Base-by-base conservation (phyloP, 345 rosid species). In the Laguncularia racemosa region DNA sequence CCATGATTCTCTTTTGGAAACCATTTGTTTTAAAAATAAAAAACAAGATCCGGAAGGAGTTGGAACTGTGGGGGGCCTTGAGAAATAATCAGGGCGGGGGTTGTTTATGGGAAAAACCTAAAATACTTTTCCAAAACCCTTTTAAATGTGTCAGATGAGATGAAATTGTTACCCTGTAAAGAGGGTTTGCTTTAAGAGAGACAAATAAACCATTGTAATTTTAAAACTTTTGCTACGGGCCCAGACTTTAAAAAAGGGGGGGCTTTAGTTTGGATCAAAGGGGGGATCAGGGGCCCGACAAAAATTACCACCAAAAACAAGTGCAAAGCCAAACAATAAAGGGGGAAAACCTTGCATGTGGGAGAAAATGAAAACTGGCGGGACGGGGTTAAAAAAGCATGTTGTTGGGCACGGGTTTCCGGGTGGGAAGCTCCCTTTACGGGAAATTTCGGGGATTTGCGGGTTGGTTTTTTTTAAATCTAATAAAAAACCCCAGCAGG, bases 281-380 rank as follows among this genome's bases (percentile, higher is more conserved):
- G 97, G 97, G 54, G 92, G 85, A 60, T 89, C 99, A 14, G 89
- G 99, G 99, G n/a, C n/a, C 82, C 99, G 20, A 93, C 99, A 3
- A 74, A 72, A 12, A n/a, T n/a, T 80, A 73, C 84, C 91, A 5
- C 80, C 91, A 18, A 87, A 86, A 65, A 73, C 85, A 14, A 50
- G 52, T 2, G 17, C 48, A 1, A 71, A 68, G 70, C 58, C 73
- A 3, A 62, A 51, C 17, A 56, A 58, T 53, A 81, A 78, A 67
- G 67, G 53, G 48, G 18, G 63, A 54, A 17, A 50, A 40, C n/a
- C n/a, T n/a, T n/a, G n/a, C 59, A 66, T 17, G 21, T 43, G 6
- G 75, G 72, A 50, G 80, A 76, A 54, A 67, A 57, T 12, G 84
- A 78, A n/a, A 66, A 67, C 68, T 28, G 72, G 19, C 2, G 55